phyloP scores from a whole-genome alignment of 306 rosid species.

The Medicago arabica region DNA sequence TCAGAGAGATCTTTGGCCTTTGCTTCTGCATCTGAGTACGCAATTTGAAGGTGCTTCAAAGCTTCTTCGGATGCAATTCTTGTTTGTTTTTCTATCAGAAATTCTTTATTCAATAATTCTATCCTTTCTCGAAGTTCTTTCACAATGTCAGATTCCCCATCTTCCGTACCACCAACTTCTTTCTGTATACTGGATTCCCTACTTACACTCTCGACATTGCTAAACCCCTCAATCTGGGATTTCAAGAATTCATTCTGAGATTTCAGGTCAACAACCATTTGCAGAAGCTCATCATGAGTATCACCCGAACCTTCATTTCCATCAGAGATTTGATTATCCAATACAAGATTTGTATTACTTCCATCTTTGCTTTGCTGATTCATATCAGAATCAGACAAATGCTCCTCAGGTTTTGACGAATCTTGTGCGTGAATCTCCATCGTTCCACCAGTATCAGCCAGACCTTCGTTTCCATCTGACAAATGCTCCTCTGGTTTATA shows the following conservation, averaged over 20 bases:
- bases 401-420: constrained; percentile 42
- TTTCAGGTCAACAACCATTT: constrained; percentile 69
- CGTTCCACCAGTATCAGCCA: constrained; percentile 17
- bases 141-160: constrained; percentile 49
- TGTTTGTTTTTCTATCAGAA: constrained; percentile 80
- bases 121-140: constrained; percentile 64
- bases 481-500: too few relatives aligned
- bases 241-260: constrained; percentile 83
- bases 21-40: constrained; percentile 78
- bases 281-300: constrained; percentile 66
- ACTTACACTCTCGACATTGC: constrained; percentile 41
- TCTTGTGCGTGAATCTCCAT: constrained; percentile 52
- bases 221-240: constrained; percentile 75
- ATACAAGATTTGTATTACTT: constrained; percentile 46
- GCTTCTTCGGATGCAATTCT: constrained; percentile 89
- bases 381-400: constrained; percentile 42
- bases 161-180: constrained; percentile 46
- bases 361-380: constrained; percentile 33
- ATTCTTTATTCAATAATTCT: constrained; percentile 62
- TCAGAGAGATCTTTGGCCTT: constrained; percentile 77
- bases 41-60: constrained; percentile 76
- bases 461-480: too few relatives aligned
- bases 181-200: constrained; percentile 44
- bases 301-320: constrained; percentile 45
- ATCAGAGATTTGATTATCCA: constrained; percentile 54